Percentiles rank a stretch among this genome's conserved stretches.
These are phyloP conservation scores for Elsinoe perseae DNA, from an alignment of 2,329 filamentous ascomycete species.

Conservation along the genomic window DNA sequence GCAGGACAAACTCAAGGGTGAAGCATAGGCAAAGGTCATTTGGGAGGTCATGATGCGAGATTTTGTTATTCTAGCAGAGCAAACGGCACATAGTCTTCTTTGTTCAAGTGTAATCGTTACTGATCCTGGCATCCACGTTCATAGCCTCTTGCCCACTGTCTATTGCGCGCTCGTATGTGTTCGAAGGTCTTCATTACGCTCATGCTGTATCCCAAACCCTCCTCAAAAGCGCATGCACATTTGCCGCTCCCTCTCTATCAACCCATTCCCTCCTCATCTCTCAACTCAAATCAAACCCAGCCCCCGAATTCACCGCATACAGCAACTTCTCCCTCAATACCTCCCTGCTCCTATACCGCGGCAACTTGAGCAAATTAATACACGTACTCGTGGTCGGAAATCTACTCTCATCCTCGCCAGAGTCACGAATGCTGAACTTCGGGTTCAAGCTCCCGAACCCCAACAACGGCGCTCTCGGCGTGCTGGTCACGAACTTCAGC, in stretches of 20 bases:
- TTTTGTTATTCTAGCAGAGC: constrained; percentile 5
- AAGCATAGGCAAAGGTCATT: constrained; percentile 26
- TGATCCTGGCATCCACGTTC: no score
- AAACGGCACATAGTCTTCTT: constrained; percentile 9
- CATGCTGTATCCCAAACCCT: background rate
- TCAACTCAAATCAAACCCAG: constrained; percentile 81
- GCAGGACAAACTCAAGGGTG: constrained; percentile 60
- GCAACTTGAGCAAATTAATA: constrained; percentile 88
- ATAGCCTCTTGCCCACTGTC: background rate
- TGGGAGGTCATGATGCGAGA: background rate
- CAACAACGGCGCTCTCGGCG: constrained; percentile 78
- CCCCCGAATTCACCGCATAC: constrained; percentile 82
- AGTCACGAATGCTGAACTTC: constrained; percentile 81
- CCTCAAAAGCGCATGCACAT: background rate
- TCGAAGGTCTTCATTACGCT: background rate
- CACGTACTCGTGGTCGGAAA: constrained; percentile 93
- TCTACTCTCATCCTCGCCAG: constrained; percentile 64
- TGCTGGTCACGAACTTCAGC: constrained; percentile 91
- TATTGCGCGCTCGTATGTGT: no score
- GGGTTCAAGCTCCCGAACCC: constrained; percentile 84
- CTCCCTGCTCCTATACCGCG: constrained; percentile 62
- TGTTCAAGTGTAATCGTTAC: constrained; percentile 8
- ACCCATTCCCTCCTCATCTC: background rate
- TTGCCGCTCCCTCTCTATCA: background rate
- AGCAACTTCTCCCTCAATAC: constrained; percentile 71